Evolutionary conservation across 768 basidiomycete species (phyloP), one percentile per base, ranked within the genome.

Genomic region (Phaeotremella skinneri): DNA sequence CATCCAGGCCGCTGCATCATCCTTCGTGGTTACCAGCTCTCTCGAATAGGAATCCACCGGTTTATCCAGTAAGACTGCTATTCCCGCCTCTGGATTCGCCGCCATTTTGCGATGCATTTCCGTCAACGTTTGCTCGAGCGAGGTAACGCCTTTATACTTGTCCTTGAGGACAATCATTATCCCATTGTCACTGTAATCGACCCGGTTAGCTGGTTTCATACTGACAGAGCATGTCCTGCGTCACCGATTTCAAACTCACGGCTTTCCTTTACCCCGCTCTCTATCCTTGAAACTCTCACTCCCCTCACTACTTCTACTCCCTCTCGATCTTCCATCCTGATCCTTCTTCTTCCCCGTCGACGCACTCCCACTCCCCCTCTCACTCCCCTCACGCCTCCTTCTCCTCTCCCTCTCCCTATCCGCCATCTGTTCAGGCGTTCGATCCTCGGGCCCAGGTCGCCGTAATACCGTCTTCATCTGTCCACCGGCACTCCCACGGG

Each of bases 71-170:
- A 69, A 49, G 17, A 66, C 60, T 2, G 49, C 59, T 43, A 65
- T 63, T 17, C 59, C 75, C 20, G 55, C 69, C 56, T 62, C 73
- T 34, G 77, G 70, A 67, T 77, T 79, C 32, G 89, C 83, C 58
- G 87, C 80, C 56, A 83, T 84, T 52, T 82, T 81, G 83, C 90
- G 90, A 63, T 85, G 87, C 68, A 91, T 87, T 52, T 84, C 85
- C 66, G 90, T 73, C 29, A 93, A 81, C 72, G 85, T 87, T 7
- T 82, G 81, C 78, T 98, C 94, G 9, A 96, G 80, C 3, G 81
- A 81, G 6, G 87, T 85, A 67, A 97, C 92, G 21, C 80, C 83
- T 23, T 91, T 85, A 78, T 97, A 97, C 9, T 73, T 63, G 34
- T 85, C 56, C 39, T 78, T 67, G 47, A 77, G 82, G 78, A 21